Conservation (phyloP, 345 rosid genomes). For the Lagerstroemia speciosa region DNA sequence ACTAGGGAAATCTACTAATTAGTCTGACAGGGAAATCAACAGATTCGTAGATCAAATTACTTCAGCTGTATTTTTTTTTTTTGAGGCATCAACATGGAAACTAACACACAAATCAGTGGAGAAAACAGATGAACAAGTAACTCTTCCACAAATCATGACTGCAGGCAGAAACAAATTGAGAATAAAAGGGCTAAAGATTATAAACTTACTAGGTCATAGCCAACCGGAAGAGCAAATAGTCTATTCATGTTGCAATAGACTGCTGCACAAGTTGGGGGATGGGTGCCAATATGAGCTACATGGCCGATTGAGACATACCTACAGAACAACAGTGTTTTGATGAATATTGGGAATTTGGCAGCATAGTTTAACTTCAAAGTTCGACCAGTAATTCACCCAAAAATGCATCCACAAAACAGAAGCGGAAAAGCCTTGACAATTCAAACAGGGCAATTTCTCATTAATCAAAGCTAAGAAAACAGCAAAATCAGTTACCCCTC, state of each 20-base stretch:
- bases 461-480: background rate
- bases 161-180: background rate
- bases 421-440: too few species aligned
- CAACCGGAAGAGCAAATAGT: slow-evolving; percentile 61
- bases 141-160: background rate
- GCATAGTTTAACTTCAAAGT: background rate
- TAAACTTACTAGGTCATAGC: slow-evolving; percentile 81
- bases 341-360: background rate
- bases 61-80: too few species aligned
- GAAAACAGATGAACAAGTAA: background rate
- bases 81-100: too few species aligned
- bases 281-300: slow-evolving; percentile 71
- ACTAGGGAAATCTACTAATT: too few species aligned
- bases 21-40: background rate
- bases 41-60: background rate
- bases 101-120: too few species aligned
- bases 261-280: slow-evolving; percentile 91
- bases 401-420: too few species aligned
- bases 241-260: slow-evolving; percentile 42
- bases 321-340: slow-evolving; percentile 1
- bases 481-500: slow-evolving; percentile 55
- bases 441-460: background rate
- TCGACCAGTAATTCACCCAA: background rate
- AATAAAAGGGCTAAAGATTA: background rate
- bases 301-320: slow-evolving; percentile 85